Base-by-base conservation (phyloP, 495 filamentous ascomycete genomes). In the Neurospora sp. region DNA sequence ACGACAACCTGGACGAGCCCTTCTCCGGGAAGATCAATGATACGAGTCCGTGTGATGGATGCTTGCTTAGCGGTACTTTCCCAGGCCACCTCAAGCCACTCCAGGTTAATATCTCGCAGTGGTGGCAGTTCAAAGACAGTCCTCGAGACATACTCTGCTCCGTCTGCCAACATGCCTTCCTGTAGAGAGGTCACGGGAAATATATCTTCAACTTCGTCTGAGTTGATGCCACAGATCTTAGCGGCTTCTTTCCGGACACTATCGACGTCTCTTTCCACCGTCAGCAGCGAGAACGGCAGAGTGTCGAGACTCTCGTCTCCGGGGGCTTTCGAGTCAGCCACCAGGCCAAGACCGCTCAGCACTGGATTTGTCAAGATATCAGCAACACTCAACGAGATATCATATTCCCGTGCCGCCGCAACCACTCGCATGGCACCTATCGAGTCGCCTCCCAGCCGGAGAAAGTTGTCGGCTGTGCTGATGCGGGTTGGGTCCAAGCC, bases 351-450 rank as follows among this genome's bases (percentile, higher is more conserved):
- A 44, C 79, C 79, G 1, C 71, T 39, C 6, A 84, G 70, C 0
- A 73, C 22, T 4, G 80, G 80, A n/a, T 79, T 70, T 10, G 76
- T 42, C 69, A 90, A 89, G 14, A 87, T 78, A 39, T 78, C 77
- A 1, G 86, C 85, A 8, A 91, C 88, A 2, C 85, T 86, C 41
- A 92, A 78, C 20, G 80, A 78, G 31, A 90, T 69, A 1, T 85
- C 86, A 27, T 83, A 80, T 1, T 74, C 75, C 44, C 83, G 87
- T 39, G 86, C 85, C 69, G 84, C 85, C 10, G 88, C 85, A n/a
- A 88, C 90, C 68, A 92, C 81, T 73, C 86, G 88, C 84, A 92
- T 91, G 0, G 89, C 90, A 9, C 86, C 83, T 69, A 92, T 89
- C 1, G 89, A 91, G 73, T 92, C 90, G 69, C 90, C 90, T 20